Base-by-base conservation (phyloP, 495 filamentous ascomycete species). In the Friedmanniomyces simplex region DNA sequence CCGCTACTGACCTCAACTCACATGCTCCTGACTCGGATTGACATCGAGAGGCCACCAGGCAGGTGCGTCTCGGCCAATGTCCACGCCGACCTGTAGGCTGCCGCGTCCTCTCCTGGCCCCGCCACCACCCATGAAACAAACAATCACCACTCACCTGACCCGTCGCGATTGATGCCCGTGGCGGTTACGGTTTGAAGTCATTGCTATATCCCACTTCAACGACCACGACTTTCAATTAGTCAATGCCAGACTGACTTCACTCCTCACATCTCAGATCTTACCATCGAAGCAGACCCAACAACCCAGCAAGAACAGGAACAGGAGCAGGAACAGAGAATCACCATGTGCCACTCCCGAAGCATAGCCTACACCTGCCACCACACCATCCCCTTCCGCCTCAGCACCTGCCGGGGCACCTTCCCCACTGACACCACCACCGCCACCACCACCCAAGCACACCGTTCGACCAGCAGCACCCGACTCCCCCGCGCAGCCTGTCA, bases 331-430 rank as follows among this genome's bases (percentile, higher is more conserved):
- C n/a, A n/a, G n/a, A n/a, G n/a, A n/a, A 14, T 49, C 46, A 58
- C 6, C 41, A 66, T 51, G 45, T 59, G 63, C 51, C 28, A 54
- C 16, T 49, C 57, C 21, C 1, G 42, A n/a, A 58, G 24, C 49
- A 26, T 60, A 10, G 53, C 18, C 22, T 59, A 58, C 32, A 49
- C 48, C 28, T 58, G 54, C 39, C 43, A 43, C 14, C 59, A 62
- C 46, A 37, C 47, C 42, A n/a, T 6, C 21, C 14, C 18, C 32
- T 14, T 54, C 49, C 53, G 50, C 37, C 55, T 54, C 22, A 57
- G 53, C 20, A 47, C 32, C 6, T 60, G 58, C 32, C 42, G 42
- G 24, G 58, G 58, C 45, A 55, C 13, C 20, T 42, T 59, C 25
- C n/a, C n/a, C n/a, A n/a, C n/a, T n/a, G n/a, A n/a, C n/a, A n/a